A percentile compares a stretch with the other conserved stretches of the same genome.
These are phyloP conservation scores for Allium cepa DNA, from an alignment of 106 monocot species.

Conservation along the genomic window DNA sequence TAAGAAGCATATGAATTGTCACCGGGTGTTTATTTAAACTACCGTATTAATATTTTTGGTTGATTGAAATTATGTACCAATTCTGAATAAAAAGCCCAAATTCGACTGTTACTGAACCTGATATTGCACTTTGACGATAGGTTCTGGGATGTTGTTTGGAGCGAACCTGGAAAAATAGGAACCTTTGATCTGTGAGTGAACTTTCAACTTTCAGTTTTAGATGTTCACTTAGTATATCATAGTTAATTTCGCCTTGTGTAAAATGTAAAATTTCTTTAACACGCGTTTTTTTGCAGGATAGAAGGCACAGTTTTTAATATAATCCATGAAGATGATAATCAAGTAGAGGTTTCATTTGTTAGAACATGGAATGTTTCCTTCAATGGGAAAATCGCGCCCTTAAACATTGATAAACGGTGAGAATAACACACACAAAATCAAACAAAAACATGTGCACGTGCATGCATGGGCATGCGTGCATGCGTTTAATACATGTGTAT, in stretches of 20 bases:
- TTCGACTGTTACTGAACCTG: no score
- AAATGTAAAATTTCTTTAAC: neutral
- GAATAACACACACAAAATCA: no score
- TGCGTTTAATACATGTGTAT: no score
- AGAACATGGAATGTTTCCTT: conserved; percentile 59
- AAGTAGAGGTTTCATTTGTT: conserved; percentile 70
- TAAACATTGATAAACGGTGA: conserved; percentile 80
- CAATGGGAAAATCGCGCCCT: conserved; percentile 46
- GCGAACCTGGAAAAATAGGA: conserved; percentile 32
- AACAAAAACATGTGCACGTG: no score
- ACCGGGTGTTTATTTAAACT: no score
- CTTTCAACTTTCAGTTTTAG: neutral
- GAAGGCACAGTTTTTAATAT: conserved; percentile 51
- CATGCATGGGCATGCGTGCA: no score
- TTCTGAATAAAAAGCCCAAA: no score
- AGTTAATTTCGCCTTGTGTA: no score
- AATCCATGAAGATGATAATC: conserved; percentile 47
- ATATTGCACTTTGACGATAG: conserved; percentile 6
- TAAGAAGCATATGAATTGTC: no score
- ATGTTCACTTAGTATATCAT: no score
- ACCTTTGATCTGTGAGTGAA: conserved; percentile 65
- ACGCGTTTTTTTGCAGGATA: conserved; percentile 29
- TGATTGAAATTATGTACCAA: no score
- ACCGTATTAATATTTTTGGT: no score
- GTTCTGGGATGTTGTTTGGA: conserved; percentile 84